phyloP scores from a whole-genome alignment of 768 basidiomycete species.

The Boletus rex-veris region DNA sequence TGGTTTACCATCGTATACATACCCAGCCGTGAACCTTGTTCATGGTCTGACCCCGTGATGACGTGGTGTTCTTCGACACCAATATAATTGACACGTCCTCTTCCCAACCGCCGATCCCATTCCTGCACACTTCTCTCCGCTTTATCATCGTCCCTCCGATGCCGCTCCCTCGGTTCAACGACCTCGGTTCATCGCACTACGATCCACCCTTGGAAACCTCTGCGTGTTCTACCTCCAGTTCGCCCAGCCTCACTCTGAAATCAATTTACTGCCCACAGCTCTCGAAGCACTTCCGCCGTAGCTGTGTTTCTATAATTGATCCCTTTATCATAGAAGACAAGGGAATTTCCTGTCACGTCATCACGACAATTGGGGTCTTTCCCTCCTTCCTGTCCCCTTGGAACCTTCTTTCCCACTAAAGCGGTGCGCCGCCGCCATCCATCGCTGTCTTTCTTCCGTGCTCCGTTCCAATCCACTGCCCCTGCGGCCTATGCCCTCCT shows the following conservation, averaged over 20 bases:
- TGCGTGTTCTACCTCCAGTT: neutral
- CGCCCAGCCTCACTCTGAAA: neutral
- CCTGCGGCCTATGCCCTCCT: too few species aligned
- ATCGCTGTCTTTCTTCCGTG: neutral
- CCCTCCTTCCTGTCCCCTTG: constrained; percentile 1
- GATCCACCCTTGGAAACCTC: neutral
- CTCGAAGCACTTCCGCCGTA: neutral
- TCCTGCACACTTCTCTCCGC: constrained; percentile 5
- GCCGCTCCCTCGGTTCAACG: too few species aligned
- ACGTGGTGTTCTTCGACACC: constrained; percentile 2
- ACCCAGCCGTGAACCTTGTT: neutral
- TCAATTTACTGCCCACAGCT: neutral
- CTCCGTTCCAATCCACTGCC: constrained; percentile 2
- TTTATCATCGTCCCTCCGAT: neutral
- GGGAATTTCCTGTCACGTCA: constrained; percentile 3
- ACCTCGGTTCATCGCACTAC: neutral
- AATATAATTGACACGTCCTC: neutral
- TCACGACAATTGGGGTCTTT: constrained; percentile 4
- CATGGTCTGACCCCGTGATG: neutral
- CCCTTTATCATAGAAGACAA: constrained; percentile 1
- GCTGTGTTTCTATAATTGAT: constrained; percentile 1
- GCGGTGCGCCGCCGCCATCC: constrained; percentile 3
- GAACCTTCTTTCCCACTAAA: constrained; percentile 11
- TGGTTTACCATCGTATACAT: too few species aligned
- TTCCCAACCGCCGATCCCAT: constrained; percentile 9